These are phyloP conservation scores for Cicer arietinum DNA, from an alignment of 306 rosid species.

Conservation along the genomic window DNA sequence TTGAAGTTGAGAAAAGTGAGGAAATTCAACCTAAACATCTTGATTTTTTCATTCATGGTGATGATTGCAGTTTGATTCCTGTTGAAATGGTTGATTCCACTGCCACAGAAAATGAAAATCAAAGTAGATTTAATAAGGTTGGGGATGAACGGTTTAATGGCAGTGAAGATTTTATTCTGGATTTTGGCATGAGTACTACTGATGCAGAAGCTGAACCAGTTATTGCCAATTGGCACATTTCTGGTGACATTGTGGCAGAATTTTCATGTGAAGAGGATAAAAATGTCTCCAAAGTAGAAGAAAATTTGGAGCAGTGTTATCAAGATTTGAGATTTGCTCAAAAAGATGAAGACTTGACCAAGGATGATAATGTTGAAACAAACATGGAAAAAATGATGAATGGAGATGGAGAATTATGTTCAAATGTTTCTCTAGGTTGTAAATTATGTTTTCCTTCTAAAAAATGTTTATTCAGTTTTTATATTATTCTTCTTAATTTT, in stretches of 20 bases:
- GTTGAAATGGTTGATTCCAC: conserved; percentile 65
- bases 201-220: conserved; percentile 58
- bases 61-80: conserved; percentile 84
- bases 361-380: conserved; percentile 45
- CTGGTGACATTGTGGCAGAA: conserved; percentile 51
- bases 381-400: conserved; percentile 48
- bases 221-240: conserved; percentile 71
- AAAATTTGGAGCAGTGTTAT: not conserved
- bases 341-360: conserved; percentile 50
- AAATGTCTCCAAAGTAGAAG: conserved; percentile 16
- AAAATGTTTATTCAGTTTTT: not conserved
- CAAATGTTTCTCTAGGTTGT: conserved; percentile 63
- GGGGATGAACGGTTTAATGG: conserved; percentile 50
- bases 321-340: conserved; percentile 40
- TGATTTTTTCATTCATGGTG: conserved; percentile 80
- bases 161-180: conserved; percentile 76
- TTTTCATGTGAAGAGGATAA: conserved; percentile 44
- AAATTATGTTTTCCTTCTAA: conserved; percentile 1
- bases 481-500: conserved; percentile 12
- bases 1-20: conserved; percentile 42
- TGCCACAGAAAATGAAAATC: conserved; percentile 41
- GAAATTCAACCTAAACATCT: conserved; percentile 64
- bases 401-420: conserved; percentile 49
- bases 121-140: conserved; percentile 47
- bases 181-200: conserved; percentile 58